phyloP scores from a whole-genome alignment of 106 monocot genomes.

The Dendrobium officinale region DNA sequence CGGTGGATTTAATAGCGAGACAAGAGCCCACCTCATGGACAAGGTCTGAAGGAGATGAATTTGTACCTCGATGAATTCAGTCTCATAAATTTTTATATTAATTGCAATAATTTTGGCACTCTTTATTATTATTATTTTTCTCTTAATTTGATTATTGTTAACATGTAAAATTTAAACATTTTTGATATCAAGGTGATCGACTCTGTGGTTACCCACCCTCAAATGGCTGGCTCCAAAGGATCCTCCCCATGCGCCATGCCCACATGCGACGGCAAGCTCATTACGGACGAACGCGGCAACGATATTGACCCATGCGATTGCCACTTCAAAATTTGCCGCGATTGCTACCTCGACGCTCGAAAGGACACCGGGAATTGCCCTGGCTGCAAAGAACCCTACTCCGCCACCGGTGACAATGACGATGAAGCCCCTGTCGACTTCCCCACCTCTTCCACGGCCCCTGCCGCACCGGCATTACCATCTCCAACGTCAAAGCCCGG shows the following conservation, averaged over 20 bases:
- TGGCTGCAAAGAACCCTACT: constrained; percentile 34
- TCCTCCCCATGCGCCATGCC: constrained; percentile 29
- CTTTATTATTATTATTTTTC: too few species aligned
- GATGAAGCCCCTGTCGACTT: constrained; percentile 11
- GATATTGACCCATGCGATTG: constrained; percentile 31
- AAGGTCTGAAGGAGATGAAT: background rate
- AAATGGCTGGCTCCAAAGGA: constrained; percentile 37
- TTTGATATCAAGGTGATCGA: constrained; percentile 19
- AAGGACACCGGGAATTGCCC: constrained; percentile 29
- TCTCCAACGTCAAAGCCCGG: constrained; percentile 3
- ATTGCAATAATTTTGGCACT: too few species aligned
- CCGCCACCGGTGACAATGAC: constrained; percentile 17
- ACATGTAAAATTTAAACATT: too few species aligned
- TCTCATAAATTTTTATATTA: too few species aligned
- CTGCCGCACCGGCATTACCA: constrained; percentile 19
- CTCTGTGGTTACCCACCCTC: constrained; percentile 29
- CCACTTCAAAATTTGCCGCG: constrained; percentile 37
- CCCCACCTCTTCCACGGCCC: background rate
- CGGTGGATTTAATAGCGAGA: constrained; percentile 28
- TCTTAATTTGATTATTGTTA: too few species aligned
- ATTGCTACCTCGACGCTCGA: constrained; percentile 30
- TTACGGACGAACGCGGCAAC: constrained; percentile 33
- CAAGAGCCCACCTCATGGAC: constrained; percentile 36
- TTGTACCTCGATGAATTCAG: too few species aligned
- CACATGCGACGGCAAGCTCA: constrained; percentile 28